A percentile compares a stretch with the other conserved stretches of the same genome.
phyloP scores from a whole-genome alignment of 2,329 filamentous ascomycete genomes.

The Epichloe amarillans region DNA sequence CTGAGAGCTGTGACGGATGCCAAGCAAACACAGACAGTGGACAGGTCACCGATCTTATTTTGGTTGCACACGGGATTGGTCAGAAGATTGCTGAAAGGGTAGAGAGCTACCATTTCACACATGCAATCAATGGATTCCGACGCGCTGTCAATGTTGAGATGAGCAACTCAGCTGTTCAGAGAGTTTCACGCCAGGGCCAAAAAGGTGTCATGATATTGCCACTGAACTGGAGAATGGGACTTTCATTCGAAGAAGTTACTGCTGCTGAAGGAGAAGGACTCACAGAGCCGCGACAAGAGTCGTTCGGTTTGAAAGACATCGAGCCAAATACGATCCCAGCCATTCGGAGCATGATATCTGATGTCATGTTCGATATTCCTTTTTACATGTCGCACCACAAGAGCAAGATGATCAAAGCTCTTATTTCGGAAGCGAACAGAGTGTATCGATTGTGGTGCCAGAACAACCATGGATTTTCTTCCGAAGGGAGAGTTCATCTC shows the following conservation, averaged over 20 bases:
- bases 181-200: constrained; percentile 60
- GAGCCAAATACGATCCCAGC: constrained; percentile 83
- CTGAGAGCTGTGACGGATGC: constrained; percentile 40
- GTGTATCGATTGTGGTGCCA: constrained; percentile 92
- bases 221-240: constrained; percentile 80
- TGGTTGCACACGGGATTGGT: constrained; percentile 91
- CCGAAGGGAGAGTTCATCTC: constrained; percentile 74
- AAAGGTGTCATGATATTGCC: constrained; percentile 90
- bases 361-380: constrained; percentile 96
- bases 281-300: constrained; percentile 40
- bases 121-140: constrained; percentile 84
- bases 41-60: constrained; percentile 71
- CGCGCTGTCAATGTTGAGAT: constrained; percentile 78
- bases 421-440: constrained; percentile 81
- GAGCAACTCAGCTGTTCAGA: constrained; percentile 57
- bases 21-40: constrained; percentile 48
- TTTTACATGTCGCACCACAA: constrained; percentile 95
- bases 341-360: constrained; percentile 85
- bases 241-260: constrained; percentile 75
- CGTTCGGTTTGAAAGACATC: constrained; percentile 67
- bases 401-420: constrained; percentile 80
- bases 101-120: constrained; percentile 94
- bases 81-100: constrained; percentile 92
- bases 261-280: constrained; percentile 41
- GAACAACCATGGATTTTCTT: constrained; percentile 78